Evolutionary conservation across 2,329 filamentous ascomycete genomes (phyloP), one percentile per base, ranked within the genome.

Genomic region (Beauveria sp.): DNA sequence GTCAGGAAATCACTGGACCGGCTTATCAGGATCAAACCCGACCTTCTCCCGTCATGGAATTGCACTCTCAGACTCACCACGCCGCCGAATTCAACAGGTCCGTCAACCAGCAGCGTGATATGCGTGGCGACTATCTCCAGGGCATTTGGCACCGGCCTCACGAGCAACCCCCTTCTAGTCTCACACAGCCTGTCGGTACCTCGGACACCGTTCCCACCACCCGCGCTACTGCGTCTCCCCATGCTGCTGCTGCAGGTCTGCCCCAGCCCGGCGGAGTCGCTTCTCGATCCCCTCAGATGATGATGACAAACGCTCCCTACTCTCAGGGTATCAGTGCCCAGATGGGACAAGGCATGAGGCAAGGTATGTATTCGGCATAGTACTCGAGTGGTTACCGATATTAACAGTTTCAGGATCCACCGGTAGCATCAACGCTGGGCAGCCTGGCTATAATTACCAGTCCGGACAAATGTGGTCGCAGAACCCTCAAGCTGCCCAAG

Each of bases 1-100:
- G 93, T 66, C 95, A 97, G 75, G 95, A 98, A 71, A 86, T 97
- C 65, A 86, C 89, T 16, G 95, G 93, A 26, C 87, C 89, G 43
- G 82, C 92, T 10, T 99, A 97, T 75, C 88, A 93, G 73, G 95
- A 98, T 72, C 84, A 91, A 67, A 90, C 88, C 9, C 87, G 93
- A 71, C 81, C 91, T 12, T 90, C 88, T 65, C 85, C 88, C 34
- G 82, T 90, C 31, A 80, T 84, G 52, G 93, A 98, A 69, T 86
- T 98, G 60, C 81, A 95, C 66, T 88, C 89, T 51, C 92, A 97
- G 73, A 91, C 92, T 31, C 86, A 91, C 56, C 91, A 96, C 65
- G 89, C 93, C 20, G 91, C 91, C 62, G 93, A 98, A 67, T 96
- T 89, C 77, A 98, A 93, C 77, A 91, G 95, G 69, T 83, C 84